Conservation (phyloP, 352 stramenopile species). For the Pythium dissimile region DNA sequence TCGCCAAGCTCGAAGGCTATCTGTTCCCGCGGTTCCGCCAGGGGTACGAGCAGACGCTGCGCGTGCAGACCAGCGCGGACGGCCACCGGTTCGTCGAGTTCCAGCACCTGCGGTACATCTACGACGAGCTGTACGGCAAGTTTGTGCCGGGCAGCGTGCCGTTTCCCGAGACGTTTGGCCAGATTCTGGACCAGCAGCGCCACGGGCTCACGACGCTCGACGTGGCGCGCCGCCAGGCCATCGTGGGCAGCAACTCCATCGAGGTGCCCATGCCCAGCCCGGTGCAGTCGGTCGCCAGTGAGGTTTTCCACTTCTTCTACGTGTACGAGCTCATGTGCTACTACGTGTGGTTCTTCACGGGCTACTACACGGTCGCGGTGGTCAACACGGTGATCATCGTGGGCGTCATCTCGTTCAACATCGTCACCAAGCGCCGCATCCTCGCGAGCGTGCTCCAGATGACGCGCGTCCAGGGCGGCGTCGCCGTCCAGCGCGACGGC, state of each 20-base stretch:
- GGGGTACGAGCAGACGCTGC: conserved; percentile 49
- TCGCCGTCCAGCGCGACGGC: conserved; percentile 59
- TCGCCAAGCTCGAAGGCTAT: conserved; percentile 42
- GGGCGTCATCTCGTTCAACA: conserved; percentile 48
- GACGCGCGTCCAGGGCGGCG: conserved; percentile 62
- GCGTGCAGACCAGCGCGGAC: conserved; percentile 28
- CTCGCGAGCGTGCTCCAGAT: conserved; percentile 54
- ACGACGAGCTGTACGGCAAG: conserved; percentile 17
- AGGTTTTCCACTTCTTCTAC: conserved; percentile 75
- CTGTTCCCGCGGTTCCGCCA: conserved; percentile 37
- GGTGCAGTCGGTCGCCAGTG: conserved; percentile 44
- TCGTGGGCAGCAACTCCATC: conserved; percentile 61
- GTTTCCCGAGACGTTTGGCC: conserved; percentile 41
- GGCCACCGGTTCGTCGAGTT: conserved; percentile 27
- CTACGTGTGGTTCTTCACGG: conserved; percentile 74
- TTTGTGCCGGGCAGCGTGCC: conserved; percentile 30
- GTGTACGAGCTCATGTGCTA: conserved; percentile 87
- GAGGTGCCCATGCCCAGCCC: conserved; percentile 63
- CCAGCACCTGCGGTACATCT: conserved; percentile 28
- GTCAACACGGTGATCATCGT: conserved; percentile 66
- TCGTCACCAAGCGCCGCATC: conserved; percentile 60
- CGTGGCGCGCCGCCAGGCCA: conserved; percentile 36
- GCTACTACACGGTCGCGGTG: conserved; percentile 57
- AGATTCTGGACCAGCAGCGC: conserved; percentile 43
- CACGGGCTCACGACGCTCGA: conserved; percentile 38